Conservation (phyloP, 495 filamentous ascomycete species). For the Neurospora sp. region DNA sequence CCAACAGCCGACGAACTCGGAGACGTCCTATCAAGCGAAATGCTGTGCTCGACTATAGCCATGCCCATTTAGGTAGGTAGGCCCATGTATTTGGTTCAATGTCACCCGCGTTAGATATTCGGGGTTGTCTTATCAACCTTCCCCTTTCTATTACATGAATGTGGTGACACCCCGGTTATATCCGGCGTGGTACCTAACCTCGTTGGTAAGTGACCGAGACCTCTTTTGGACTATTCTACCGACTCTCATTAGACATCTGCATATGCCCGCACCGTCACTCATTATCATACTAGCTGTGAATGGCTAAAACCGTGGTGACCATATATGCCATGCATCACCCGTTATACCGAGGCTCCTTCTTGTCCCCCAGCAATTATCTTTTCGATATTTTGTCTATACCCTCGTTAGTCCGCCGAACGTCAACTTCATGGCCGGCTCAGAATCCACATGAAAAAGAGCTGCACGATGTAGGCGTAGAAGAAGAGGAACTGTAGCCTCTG, state of each 20-base stretch:
- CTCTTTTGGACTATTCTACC: background rate
- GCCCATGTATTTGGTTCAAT: background rate
- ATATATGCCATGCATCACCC: background rate
- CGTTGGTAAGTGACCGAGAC: background rate
- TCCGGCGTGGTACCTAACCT: background rate
- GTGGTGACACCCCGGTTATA: background rate
- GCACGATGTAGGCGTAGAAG: constrained; percentile 85
- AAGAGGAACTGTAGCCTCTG: constrained; percentile 92
- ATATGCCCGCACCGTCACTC: background rate
- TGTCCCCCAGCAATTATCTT: background rate
- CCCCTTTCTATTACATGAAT: background rate
- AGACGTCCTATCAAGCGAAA: background rate
- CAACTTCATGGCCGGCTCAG: constrained; percentile 41
- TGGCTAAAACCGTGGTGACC: background rate
- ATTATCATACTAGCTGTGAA: background rate
- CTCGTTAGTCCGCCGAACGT: background rate
- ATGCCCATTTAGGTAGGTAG: background rate
- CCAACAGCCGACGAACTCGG: background rate
- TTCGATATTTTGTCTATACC: background rate
- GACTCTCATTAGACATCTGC: background rate
- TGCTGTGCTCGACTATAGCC: background rate
- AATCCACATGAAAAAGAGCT: constrained; percentile 92
- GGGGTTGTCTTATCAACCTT: background rate
- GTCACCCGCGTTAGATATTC: background rate
- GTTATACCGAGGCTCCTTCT: background rate